phyloP scores from a whole-genome alignment of 2,329 filamentous ascomycete genomes.

The Fusarium sublunatum region DNA sequence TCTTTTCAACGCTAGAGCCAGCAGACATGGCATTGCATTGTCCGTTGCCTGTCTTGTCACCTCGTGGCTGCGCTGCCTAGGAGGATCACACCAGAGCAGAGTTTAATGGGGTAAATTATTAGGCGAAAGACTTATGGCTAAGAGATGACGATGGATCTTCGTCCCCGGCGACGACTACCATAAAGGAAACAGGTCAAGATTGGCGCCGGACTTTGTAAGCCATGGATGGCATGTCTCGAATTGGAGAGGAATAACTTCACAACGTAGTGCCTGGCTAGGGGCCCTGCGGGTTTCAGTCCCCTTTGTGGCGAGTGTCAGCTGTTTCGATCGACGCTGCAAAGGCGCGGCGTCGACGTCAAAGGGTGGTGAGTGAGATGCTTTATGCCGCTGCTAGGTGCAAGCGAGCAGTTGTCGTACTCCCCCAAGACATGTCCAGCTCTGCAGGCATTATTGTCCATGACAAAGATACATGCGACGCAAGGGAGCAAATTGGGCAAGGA shows the following conservation, averaged over 20 bases:
- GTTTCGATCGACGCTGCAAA: slow-evolving; percentile 35
- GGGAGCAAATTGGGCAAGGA: slow-evolving; percentile 39
- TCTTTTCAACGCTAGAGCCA: no score
- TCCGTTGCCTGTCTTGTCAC: no score
- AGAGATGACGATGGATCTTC: slow-evolving; percentile 32
- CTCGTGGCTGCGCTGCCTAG: not conserved
- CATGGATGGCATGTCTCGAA: slow-evolving; percentile 28
- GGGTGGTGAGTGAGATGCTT: not conserved
- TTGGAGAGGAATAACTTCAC: slow-evolving; percentile 4
- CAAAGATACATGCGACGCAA: slow-evolving; percentile 29
- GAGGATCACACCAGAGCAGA: slow-evolving; percentile 15
- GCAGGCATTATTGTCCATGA: slow-evolving; percentile 17
- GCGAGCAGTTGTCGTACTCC: not conserved
- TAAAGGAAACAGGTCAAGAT: slow-evolving; percentile 22
- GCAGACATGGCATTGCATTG: no score
- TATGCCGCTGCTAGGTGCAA: slow-evolving; percentile 16
- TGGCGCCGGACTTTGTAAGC: slow-evolving; percentile 17
- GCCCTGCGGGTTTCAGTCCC: slow-evolving; percentile 36
- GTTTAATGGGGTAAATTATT: not conserved
- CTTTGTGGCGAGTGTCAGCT: slow-evolving; percentile 33
- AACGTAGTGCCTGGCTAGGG: slow-evolving; percentile 16
- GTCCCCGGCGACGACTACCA: slow-evolving; percentile 12
- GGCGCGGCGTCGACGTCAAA: slow-evolving; percentile 20
- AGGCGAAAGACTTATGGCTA: slow-evolving; percentile 10
- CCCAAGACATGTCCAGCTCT: not conserved